phyloP scores from a whole-genome alignment of 2,329 filamentous ascomycete genomes.

The Pyricularia grisea region DNA sequence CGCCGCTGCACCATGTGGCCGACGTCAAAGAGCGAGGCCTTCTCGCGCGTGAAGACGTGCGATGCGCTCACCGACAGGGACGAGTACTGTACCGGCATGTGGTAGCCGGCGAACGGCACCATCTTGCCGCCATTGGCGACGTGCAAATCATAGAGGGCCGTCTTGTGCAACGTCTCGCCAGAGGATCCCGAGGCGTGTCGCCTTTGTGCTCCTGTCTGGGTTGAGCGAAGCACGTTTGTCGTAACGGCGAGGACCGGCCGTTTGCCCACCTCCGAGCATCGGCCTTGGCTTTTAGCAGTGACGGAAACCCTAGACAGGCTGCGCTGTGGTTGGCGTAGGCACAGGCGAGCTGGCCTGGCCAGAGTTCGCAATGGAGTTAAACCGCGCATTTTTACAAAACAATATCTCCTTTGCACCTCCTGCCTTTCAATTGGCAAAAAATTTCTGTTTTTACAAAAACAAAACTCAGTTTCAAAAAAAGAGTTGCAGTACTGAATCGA shows the following conservation, averaged over 20 bases:
- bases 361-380: not conserved
- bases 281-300: not conserved
- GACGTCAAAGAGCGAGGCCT: slow-evolving; percentile 90
- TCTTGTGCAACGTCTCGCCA: slow-evolving; percentile 16
- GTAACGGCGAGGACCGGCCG: not conserved
- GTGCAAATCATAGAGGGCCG: slow-evolving; percentile 26
- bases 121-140: slow-evolving; percentile 76
- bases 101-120: slow-evolving; percentile 89
- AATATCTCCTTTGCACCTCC: not conserved
- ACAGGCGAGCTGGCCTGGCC: not conserved
- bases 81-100: slow-evolving; percentile 87
- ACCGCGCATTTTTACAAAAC: not conserved
- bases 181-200: not conserved
- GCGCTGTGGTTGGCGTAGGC: slow-evolving; percentile 2
- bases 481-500: not conserved
- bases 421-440: not conserved
- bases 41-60: slow-evolving; percentile 80
- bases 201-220: not conserved
- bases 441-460: not conserved
- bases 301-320: not conserved
- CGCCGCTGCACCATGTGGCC: slow-evolving; percentile 93
- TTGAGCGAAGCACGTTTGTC: not conserved
- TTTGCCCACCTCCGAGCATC: not conserved
- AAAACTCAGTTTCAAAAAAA: not conserved
- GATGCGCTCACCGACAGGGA: slow-evolving; percentile 71